phyloP scores from a whole-genome alignment of 2,329 filamentous ascomycete genomes.

The Alternaria arbusti region DNA sequence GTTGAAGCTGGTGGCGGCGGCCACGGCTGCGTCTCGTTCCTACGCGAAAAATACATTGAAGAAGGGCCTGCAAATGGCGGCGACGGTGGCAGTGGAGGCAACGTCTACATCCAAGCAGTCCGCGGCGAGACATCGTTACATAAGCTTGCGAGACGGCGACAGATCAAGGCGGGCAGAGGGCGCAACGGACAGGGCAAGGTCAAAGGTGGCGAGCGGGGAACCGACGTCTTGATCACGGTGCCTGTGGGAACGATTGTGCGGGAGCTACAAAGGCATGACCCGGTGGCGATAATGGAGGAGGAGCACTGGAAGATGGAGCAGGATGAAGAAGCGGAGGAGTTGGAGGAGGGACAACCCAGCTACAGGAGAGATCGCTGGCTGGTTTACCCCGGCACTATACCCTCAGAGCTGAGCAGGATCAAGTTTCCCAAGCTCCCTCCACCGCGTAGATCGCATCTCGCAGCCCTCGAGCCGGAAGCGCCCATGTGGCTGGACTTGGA shows the following conservation, averaged over 20 bases:
- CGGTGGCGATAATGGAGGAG: constrained; percentile 70
- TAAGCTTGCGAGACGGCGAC: constrained; percentile 80
- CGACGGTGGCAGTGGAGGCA: constrained; percentile 90
- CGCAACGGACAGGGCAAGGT: constrained; percentile 78
- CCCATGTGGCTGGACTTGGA: constrained; percentile 68
- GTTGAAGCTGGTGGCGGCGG: constrained; percentile 83
- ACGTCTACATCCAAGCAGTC: constrained; percentile 91
- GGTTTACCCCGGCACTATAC: constrained; percentile 79
- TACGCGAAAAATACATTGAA: constrained; percentile 86
- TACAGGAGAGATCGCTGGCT: constrained; percentile 76
- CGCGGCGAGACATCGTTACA: constrained; percentile 91
- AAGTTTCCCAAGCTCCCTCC: constrained; percentile 65
- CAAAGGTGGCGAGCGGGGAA: constrained; percentile 77
- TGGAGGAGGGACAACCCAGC: constrained; percentile 42
- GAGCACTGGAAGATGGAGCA: constrained; percentile 38
- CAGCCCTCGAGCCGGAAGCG: constrained; percentile 71
- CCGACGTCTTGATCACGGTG: constrained; percentile 87
- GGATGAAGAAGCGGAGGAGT: constrained; percentile 28
- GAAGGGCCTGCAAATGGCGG: constrained; percentile 94
- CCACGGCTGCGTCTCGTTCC: constrained; percentile 91
- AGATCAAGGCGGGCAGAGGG: constrained; percentile 77
- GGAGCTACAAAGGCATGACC: constrained; percentile 80
- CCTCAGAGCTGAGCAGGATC: constrained; percentile 69
- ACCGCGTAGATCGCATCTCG: constrained; percentile 63
- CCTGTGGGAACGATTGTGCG: constrained; percentile 90